A percentile compares a stretch with the other conserved stretches of the same genome.
These are phyloP conservation scores for Pichia deserticola DNA, from an alignment of 805 yeast genomes.

Conservation along the genomic window DNA sequence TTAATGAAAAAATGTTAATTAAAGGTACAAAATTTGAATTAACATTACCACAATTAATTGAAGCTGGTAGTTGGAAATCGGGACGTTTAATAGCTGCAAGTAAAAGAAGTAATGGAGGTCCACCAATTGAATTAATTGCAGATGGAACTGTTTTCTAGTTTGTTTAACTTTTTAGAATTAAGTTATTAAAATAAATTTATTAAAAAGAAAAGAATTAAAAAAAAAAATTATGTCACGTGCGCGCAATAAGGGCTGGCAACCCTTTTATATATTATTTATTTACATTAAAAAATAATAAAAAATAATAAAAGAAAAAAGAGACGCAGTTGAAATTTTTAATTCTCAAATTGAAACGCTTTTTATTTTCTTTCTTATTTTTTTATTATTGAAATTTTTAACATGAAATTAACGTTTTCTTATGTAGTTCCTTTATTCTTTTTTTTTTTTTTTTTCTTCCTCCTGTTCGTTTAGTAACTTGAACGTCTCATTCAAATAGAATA, in stretches of 20 bases:
- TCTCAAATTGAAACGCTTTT: no score
- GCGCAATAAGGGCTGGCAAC: background rate
- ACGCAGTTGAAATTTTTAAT: no score
- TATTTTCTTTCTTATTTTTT: no score
- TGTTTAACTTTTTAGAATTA: background rate
- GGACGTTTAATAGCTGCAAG: constrained; percentile 54
- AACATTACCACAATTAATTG: constrained; percentile 50
- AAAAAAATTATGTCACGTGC: background rate
- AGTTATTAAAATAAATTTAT: background rate
- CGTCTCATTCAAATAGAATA: constrained; percentile 27
- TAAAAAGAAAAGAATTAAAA: background rate
- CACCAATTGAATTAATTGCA: constrained; percentile 54
- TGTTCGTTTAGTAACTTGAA: constrained; percentile 15
- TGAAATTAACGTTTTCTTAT: background rate
- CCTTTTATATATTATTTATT: no score
- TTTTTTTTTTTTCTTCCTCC: no score
- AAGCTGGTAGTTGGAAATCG: constrained; percentile 64
- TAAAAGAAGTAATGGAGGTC: constrained; percentile 45
- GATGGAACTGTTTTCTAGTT: constrained; percentile 58
- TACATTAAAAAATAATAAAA: no score
- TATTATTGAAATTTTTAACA: no score
- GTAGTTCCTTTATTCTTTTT: background rate
- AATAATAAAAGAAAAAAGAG: no score
- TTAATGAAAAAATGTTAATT: constrained; percentile 38
- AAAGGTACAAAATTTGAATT: constrained; percentile 28